Evolutionary conservation across 2,329 filamentous ascomycete species (phyloP).

Genomic region (Xylariaceae sp.): DNA sequence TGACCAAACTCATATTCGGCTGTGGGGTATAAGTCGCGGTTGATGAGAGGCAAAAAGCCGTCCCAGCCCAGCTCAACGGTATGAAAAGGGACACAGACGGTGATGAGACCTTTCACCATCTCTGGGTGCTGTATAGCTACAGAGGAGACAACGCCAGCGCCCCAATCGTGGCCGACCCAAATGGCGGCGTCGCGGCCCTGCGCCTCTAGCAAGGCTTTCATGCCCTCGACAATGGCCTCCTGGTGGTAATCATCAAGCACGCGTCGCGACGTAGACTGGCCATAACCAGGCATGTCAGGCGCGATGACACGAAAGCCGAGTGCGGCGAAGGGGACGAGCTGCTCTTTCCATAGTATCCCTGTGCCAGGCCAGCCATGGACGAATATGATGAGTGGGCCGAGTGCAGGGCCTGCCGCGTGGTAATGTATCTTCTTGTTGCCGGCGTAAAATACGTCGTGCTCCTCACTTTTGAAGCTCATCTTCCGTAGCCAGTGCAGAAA

Average conservation of each 20-base stretch:
- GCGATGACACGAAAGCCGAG: slow-evolving; percentile 29
- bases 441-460: slow-evolving; percentile 9
- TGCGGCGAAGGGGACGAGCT: slow-evolving; percentile 23
- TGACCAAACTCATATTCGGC: slow-evolving; percentile 34
- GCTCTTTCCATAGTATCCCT: slow-evolving; percentile 28
- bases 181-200: slow-evolving; percentile 34
- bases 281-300: slow-evolving; percentile 33
- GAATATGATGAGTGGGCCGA: slow-evolving; percentile 28
- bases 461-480: neutral
- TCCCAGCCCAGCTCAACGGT: slow-evolving; percentile 38
- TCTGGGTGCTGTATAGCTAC: slow-evolving; percentile 25
- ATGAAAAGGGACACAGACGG: slow-evolving; percentile 37
- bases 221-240: slow-evolving; percentile 29
- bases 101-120: slow-evolving; percentile 17
- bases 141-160: slow-evolving; percentile 20
- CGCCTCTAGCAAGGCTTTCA: slow-evolving; percentile 30
- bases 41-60: slow-evolving; percentile 30
- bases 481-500: too few species aligned
- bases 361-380: slow-evolving; percentile 35
- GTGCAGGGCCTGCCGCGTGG: slow-evolving; percentile 21
- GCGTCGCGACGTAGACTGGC: slow-evolving; percentile 28
- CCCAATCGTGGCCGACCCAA: slow-evolving; percentile 45
- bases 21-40: slow-evolving; percentile 41
- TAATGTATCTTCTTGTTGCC: slow-evolving; percentile 24
- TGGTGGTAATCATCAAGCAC: slow-evolving; percentile 26